These are phyloP conservation scores for Fusarium proliferatum DNA, from an alignment of 2,329 filamentous ascomycete species.

Conservation along the genomic window DNA sequence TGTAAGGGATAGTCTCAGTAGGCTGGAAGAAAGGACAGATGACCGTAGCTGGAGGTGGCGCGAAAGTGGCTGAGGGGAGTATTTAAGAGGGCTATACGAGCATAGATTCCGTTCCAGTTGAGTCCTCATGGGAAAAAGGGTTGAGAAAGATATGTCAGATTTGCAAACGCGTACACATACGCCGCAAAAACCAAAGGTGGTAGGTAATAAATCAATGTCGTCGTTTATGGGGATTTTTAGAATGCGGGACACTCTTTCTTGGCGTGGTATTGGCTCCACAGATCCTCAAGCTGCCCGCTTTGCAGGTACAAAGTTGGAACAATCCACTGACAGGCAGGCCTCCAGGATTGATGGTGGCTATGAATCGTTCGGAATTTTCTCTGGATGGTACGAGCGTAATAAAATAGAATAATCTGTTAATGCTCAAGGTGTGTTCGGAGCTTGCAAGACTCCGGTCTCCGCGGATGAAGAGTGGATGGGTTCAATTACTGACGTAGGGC, in stretches of 20 bases:
- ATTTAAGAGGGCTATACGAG: conserved; percentile 20
- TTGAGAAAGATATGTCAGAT: conserved; percentile 13
- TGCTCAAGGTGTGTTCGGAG: conserved; percentile 36
- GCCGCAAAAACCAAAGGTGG: conserved; percentile 12
- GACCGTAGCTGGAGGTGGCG: conserved; percentile 25
- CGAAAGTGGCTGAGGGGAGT: conserved; percentile 6
- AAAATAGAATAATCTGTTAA: conserved; percentile 7
- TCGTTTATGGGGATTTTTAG: conserved; percentile 36
- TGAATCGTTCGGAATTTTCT: conserved; percentile 14
- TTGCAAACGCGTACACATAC: conserved; percentile 33
- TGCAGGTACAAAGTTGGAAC: neutral
- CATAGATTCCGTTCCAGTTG: conserved; percentile 32
- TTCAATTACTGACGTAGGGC: conserved; percentile 26
- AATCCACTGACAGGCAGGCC: conserved; percentile 8
- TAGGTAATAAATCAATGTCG: conserved; percentile 33
- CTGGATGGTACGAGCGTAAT: conserved; percentile 24
- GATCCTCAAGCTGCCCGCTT: conserved; percentile 8
- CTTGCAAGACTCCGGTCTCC: conserved; percentile 29
- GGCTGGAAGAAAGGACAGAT: conserved; percentile 25
- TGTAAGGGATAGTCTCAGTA: conserved; percentile 23
- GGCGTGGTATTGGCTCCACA: conserved; percentile 34
- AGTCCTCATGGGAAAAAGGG: conserved; percentile 40
- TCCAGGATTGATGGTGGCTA: neutral
- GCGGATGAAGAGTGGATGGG: conserved; percentile 30
- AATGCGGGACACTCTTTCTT: conserved; percentile 38